Evolutionary conservation across 495 filamentous ascomycete species (phyloP), one percentile per base, ranked within the genome.

Genomic region (Penicillium turbatum): DNA sequence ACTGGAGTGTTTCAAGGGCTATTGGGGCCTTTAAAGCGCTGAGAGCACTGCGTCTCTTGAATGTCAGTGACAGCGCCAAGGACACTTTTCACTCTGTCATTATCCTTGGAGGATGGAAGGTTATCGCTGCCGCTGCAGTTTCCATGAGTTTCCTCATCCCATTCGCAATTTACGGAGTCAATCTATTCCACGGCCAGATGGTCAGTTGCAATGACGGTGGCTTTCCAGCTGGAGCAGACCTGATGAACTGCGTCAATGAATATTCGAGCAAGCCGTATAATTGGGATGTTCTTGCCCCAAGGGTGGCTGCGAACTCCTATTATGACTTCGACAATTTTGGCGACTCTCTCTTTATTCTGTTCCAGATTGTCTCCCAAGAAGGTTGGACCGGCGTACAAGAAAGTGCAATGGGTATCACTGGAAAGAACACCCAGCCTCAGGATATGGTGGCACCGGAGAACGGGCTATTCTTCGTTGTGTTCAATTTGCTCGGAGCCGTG

Each of bases 341-440:
- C 19, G 80, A 87, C 44, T 88, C 92, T 3, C 76, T 97, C 29
- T 97, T 96, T 73, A 93, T 95, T 50, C 86, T 99, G 46, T 99
- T 99, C 75, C 92, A 97, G 66, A 96, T 99, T 71, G 95, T 99
- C 13, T 97, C 92, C 24, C 92, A 97, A 62, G 93, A 99, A 79
- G 93, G 93, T 7, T 99, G 93, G 93, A 84, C 84, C 9, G 89
- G 92, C 66, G 93, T 96, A 0, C 91, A 93, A 72, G 88, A 86
- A 69, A 80, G 79, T 29, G 89, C 85, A 2, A 85, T 95, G 76
- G 82, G 79, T 32, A 95, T 97, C 51, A 89, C 83, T n/a, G 90
- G 88, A 17, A 72, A 75, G 44, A 89, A 78, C 19, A 67, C 74
- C 29, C 92, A 97, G 64, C 91, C 89, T 0, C 65, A 82, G 39